Base-by-base conservation (phyloP, 2,329 filamentous ascomycete species). In the Beauveria sp. region DNA sequence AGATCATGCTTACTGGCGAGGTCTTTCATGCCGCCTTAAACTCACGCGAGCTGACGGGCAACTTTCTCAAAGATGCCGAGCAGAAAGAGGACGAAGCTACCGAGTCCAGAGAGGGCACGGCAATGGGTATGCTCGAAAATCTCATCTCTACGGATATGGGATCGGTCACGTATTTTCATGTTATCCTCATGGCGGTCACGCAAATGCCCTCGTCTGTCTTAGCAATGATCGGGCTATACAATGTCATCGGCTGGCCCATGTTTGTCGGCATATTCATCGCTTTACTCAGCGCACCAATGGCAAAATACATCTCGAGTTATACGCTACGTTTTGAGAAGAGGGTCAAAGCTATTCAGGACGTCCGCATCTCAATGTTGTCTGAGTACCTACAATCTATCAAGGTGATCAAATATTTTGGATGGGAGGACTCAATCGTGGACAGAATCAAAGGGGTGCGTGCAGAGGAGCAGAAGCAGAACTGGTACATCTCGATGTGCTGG, bases 331-430 rank as follows among this genome's bases (percentile, higher is more conserved):
- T 79, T 30, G 79, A 85, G 67, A 75, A 75, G 45, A 75, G 77
- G 20, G 79, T 83, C 49, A 80, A 81, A 64, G 76, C 77, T 55
- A 78, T 81, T 24, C 83, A 84, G 53, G 83, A 86, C 67, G 74
- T 76, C 14, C 79, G 83, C 20, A 80, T 86, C 60, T 84, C 82
- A 1, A 75, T 82, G n/a, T 77, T 85, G 20, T 80, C 81, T 0
- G 83, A 86, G 66, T 85, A 84, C 65, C 74, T 86, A 28, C 72
- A 77, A 26, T 83, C 82, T 6, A 84, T 86, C 62, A 77, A 80
- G 16, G 81, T 80, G 14, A 79, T 86, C 70, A 86, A 86, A 66
- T 85, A 84, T 65, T 85, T 86, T 68, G 80, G 80, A 2, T 86
- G 83, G 83, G 83, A 86, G 66, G 74, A 77, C 24, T 76, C 79